These are phyloP conservation scores for Colletotrichum sublineola DNA, from an alignment of 2,329 filamentous ascomycete species.

Conservation along the genomic window DNA sequence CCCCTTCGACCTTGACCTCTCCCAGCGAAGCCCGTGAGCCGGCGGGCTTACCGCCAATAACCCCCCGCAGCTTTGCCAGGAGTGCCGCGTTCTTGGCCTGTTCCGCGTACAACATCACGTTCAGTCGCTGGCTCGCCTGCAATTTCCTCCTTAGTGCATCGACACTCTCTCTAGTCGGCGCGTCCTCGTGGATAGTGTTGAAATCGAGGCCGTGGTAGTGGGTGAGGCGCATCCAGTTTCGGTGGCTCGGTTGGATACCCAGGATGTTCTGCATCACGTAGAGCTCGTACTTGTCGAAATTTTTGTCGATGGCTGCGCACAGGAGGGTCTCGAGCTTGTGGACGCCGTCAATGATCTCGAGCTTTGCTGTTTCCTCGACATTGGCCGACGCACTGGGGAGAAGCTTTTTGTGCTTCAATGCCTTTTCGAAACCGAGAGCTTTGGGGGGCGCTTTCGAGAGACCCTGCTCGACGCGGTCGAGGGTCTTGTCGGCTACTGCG, in stretches of 20 bases:
- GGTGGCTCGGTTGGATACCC: constrained; percentile 75
- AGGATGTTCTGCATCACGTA: constrained; percentile 91
- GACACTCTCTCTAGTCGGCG: constrained; percentile 73
- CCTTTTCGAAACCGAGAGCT: constrained; percentile 79
- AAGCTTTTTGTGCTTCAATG: constrained; percentile 43
- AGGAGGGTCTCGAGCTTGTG: constrained; percentile 87
- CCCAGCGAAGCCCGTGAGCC: constrained; percentile 44
- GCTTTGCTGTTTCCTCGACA: constrained; percentile 57
- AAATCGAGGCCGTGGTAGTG: constrained; percentile 84
- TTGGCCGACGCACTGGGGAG: constrained; percentile 54
- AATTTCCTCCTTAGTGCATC: constrained; percentile 79
- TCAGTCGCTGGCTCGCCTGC: constrained; percentile 82
- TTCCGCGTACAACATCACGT: constrained; percentile 77
- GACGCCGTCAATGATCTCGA: constrained; percentile 88
- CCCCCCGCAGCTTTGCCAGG: constrained; percentile 71
- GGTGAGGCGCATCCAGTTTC: constrained; percentile 82
- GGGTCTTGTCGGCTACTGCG: constrained; percentile 89
- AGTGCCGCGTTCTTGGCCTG: constrained; percentile 78
- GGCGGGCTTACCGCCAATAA: constrained; percentile 51
- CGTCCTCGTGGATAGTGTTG: constrained; percentile 40
- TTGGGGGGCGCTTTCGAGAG: constrained; percentile 80
- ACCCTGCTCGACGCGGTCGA: constrained; percentile 88
- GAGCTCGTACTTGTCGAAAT: constrained; percentile 89
- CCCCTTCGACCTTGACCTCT: constrained; percentile 45
- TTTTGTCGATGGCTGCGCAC: constrained; percentile 84